Base-by-base conservation (phyloP, 495 filamentous ascomycete genomes). In the Lepidopterella palustris region DNA sequence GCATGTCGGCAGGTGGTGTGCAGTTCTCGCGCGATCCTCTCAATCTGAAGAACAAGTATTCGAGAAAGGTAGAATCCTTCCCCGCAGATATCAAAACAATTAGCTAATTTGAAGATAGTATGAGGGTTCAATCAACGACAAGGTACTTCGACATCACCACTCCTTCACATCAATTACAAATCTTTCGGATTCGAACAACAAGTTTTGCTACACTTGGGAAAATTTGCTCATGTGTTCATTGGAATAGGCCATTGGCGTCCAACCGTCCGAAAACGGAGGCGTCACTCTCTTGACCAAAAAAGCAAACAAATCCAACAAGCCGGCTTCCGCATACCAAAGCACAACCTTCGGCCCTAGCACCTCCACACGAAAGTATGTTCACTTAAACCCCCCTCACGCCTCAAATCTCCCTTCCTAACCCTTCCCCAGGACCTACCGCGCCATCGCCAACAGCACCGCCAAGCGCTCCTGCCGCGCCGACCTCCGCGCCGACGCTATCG, bases 21-120 rank as follows among this genome's bases (percentile, higher is more conserved):
- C 87, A 86, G 76, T 92, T 98, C 82, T 97, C 93, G 62, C 87
- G 86, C 51, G 95, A 98, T 72, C 87, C 90, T 64, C 76, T 96
- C 64, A 98, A 97, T 80, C 73, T 97, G 69, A 78, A 77, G 69
- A 97, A 97, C 84, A 79, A 87, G 74, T 86, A 96, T 76, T 84
- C 82, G 52, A 88, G 89, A 80, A 98, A 95, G 87, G 90, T 93
- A 79, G 63, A 76, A 49, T 53, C 31, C 8, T 32, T 48, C 23
- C 5, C 10, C 27, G 28, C 26, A 52, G 6, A 10, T 2, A 24
- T 50, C 25, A 20, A 28, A 40, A 59, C 10, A 24, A 24, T 56
- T 57, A 21, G 31, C 62, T 62, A 63, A 63, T 48, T 11, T n/a
- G 21, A 11, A 13, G 31, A 25, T 29, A 69, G 89, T 84, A 95